Conservation (phyloP, 2,329 filamentous ascomycete genomes). For the Botrytis medusae region DNA sequence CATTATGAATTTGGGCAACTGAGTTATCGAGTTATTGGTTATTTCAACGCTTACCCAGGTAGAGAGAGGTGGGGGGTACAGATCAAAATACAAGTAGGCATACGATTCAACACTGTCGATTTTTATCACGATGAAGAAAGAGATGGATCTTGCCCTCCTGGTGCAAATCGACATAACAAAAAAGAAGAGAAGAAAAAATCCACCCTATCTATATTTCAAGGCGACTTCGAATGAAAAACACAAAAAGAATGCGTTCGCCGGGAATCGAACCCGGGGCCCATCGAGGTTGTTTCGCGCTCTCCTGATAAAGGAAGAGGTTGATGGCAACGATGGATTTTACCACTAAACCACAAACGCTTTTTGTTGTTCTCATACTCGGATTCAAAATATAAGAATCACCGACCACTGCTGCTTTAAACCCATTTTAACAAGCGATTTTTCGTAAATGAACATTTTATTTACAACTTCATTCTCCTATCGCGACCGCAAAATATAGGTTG, state of each 20-base stretch:
- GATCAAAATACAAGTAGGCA: not conserved
- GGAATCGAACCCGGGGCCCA: constrained; percentile 40
- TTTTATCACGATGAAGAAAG: not conserved
- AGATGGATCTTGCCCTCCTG: not conserved
- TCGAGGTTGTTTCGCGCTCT: constrained; percentile 26
- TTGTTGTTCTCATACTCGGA: no score
- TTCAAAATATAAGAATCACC: no score
- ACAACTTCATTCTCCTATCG: no score
- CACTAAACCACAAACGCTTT: constrained; percentile 24
- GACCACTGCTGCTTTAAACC: no score
- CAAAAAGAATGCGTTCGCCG: constrained; percentile 33
- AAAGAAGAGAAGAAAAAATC: no score
- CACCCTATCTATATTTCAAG: no score
- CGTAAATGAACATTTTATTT: no score
- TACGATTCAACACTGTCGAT: not conserved
- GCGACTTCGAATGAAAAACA: not conserved
- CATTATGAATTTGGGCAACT: not conserved
- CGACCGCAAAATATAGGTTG: no score
- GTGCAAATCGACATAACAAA: not conserved
- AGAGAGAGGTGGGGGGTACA: not conserved
- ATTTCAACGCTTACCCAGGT: not conserved
- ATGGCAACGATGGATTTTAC: constrained; percentile 26
- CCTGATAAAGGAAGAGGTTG: not conserved
- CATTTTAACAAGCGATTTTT: no score
- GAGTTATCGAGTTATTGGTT: no score